Base-by-base conservation (phyloP, 345 rosid species). In the Pseudoturritis turrita region DNA sequence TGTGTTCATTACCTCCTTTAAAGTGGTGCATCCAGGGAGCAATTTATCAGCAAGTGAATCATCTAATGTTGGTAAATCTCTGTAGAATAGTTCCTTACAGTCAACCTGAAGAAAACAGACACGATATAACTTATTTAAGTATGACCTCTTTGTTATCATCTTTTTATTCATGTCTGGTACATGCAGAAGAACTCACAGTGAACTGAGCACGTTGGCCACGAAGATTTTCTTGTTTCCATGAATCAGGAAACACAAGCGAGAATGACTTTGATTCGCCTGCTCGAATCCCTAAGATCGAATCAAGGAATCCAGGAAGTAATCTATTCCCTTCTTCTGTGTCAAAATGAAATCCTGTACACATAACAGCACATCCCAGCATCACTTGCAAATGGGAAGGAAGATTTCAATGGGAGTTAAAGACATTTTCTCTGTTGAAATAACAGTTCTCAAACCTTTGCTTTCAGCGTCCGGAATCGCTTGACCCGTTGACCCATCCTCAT, bases 251-350 rank as follows among this genome's bases (percentile, higher is more conserved):
- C 46, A 79, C 75, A 57, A 89, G 92, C 2, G 89, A 81, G 74
- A 94, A 94, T 67, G 95, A 88, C 79, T 81, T 91, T 21, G 87
- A 88, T 82, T 94, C 90, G 13, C 92, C 92, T 46, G 69, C 84
- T 78, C 54, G 70, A n/a, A 94, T 87, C 45, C 95, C 96, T 17
- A 85, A 69, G 61, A 91, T 64, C 40, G 96, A 80, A 76, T 87
- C 85, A 46, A 89, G 87, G 76, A 94, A 94, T 50, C 98, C 97
- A 53, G 96, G 91, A 57, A 91, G 81, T 56, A 89, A 79, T 78
- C 65, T 89, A 68, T 94, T 86, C 45, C 88, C 93, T 45, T 88
- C 91, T 78, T 94, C 97, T 1, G 98, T 94, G 62, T 94, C 98
- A 78, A 94, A 89, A 62, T 89, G 83, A 77, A 86, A 94, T 29